phyloP scores from a whole-genome alignment of 345 rosid species.

The Acer saccharum region DNA sequence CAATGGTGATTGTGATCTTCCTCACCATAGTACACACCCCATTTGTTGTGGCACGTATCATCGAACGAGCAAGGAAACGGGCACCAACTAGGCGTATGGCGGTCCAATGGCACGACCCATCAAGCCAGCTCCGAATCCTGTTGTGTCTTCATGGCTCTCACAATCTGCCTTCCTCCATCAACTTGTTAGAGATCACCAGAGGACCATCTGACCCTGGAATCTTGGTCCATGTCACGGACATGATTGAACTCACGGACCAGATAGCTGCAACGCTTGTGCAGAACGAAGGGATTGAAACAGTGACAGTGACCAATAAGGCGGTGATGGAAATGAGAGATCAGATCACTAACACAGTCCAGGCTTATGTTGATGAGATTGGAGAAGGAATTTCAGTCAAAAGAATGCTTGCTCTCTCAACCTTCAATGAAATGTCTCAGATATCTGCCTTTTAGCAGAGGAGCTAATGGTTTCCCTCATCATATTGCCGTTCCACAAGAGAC shows the following conservation, averaged over 20 bases:
- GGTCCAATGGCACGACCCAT: constrained; percentile 77
- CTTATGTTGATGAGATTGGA: constrained; percentile 55
- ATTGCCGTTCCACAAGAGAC: constrained; percentile 77
- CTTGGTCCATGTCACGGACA: constrained; percentile 70
- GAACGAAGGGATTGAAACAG: constrained; percentile 46
- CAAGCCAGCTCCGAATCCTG: constrained; percentile 64
- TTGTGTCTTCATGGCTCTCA: constrained; percentile 69
- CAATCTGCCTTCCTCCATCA: constrained; percentile 62
- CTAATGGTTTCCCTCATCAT: constrained; percentile 69
- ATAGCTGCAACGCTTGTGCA: constrained; percentile 70
- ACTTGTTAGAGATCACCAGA: constrained; percentile 80
- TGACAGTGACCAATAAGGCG: constrained; percentile 57
- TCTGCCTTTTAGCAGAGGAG: constrained; percentile 78
- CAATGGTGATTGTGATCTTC: constrained; percentile 56
- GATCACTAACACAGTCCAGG: constrained; percentile 52
- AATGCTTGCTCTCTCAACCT: constrained; percentile 80
- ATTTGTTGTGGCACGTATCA: constrained; percentile 63
- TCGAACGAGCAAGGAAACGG: constrained; percentile 80
- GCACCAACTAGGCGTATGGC: constrained; percentile 78
- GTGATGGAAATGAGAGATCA: constrained; percentile 82
- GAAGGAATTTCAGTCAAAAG: constrained; percentile 70
- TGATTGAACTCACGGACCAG: constrained; percentile 86
- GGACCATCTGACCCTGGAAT: constrained; percentile 76
- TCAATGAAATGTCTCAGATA: constrained; percentile 75
- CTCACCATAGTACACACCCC: constrained; percentile 66